A percentile compares a stretch with the other conserved stretches of the same genome.
phyloP scores from a whole-genome alignment of 2,329 filamentous ascomycete genomes.

The Aspergillus costaricaensis region DNA sequence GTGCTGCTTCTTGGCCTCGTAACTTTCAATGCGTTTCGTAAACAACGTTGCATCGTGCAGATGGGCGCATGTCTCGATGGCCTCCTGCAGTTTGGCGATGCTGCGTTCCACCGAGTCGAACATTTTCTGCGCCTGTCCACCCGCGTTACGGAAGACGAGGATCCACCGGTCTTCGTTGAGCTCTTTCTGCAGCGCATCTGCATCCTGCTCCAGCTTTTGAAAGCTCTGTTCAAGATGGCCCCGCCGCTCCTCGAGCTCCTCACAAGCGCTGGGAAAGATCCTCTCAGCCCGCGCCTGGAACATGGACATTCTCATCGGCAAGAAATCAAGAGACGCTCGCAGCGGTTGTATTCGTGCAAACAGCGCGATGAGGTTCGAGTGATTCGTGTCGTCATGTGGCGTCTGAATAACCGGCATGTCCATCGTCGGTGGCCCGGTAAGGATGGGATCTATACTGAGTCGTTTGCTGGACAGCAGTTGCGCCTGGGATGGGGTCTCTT shows the following conservation, averaged over 20 bases:
- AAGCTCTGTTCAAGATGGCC: conserved; percentile 78
- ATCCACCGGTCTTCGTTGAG: conserved; percentile 96
- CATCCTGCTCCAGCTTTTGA: conserved; percentile 84
- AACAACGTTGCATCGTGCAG: conserved; percentile 69
- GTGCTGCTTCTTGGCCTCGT: conserved; percentile 91
- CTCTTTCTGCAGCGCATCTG: conserved; percentile 84
- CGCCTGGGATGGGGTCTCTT: conserved; percentile 70
- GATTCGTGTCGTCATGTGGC: conserved; percentile 78
- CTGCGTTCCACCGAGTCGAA: conserved; percentile 91
- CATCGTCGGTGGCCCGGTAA: conserved; percentile 53
- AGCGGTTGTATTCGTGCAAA: conserved; percentile 96
- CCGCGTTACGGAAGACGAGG: conserved; percentile 89
- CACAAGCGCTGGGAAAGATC: conserved; percentile 86
- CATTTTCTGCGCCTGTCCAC: conserved; percentile 92
- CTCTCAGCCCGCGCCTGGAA: conserved; percentile 77
- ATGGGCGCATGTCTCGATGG: conserved; percentile 72
- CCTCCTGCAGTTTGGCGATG: conserved; percentile 76
- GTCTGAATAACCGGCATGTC: conserved; percentile 47
- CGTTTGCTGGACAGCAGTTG: conserved; percentile 59
- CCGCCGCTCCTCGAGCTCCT: conserved; percentile 78
- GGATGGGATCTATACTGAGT: conserved; percentile 65
- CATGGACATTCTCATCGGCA: conserved; percentile 89
- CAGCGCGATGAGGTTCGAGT: conserved; percentile 81
- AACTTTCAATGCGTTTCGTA: conserved; percentile 84
- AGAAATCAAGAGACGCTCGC: conserved; percentile 87